These are phyloP conservation scores for Closterium sp. DNA, from an alignment of 139 green algal genomes.

Conservation along the genomic window DNA sequence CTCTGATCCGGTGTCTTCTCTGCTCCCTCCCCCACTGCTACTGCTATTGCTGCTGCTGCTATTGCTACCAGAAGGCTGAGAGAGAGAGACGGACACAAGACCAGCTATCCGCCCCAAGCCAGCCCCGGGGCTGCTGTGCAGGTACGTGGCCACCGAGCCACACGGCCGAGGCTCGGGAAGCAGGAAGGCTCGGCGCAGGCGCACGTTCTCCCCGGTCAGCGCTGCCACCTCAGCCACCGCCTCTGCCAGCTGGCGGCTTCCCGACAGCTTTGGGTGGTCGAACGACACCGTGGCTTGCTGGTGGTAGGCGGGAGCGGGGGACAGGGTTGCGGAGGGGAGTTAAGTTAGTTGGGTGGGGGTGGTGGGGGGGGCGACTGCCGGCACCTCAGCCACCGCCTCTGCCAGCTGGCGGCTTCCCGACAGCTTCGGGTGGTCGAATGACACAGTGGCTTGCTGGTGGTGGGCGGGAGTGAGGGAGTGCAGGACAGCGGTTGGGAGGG, in stretches of 20 bases:
- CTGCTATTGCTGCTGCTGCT: too few species aligned
- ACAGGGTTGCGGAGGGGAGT: too few species aligned
- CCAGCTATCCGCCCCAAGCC: neutral
- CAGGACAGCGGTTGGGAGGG: too few species aligned
- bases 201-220: constrained; percentile 39
- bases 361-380: too few species aligned
- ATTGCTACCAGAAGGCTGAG: too few species aligned
- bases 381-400: constrained; percentile 39
- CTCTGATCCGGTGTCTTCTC: too few species aligned
- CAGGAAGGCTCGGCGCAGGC: constrained; percentile 37
- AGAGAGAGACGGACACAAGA: neutral
- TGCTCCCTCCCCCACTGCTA: neutral
- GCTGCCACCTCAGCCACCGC: constrained; percentile 45
- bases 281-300: constrained; percentile 4
- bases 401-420: neutral
- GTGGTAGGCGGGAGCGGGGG: neutral
- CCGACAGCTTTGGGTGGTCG: constrained; percentile 15
- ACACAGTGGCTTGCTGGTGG: neutral
- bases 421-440: constrained; percentile 18
- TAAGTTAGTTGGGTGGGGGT: too few species aligned
- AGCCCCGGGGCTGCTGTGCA: constrained; percentile 41
- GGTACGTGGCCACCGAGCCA: constrained; percentile 30
- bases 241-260: constrained; percentile 3
- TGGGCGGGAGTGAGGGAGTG: neutral
- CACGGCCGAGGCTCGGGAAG: constrained; percentile 9